A percentile compares a stretch with the other conserved stretches of the same genome.
Conservation (phyloP, 2,329 filamentous ascomycete genomes). For the Pseudogymnoascus sp. region DNA sequence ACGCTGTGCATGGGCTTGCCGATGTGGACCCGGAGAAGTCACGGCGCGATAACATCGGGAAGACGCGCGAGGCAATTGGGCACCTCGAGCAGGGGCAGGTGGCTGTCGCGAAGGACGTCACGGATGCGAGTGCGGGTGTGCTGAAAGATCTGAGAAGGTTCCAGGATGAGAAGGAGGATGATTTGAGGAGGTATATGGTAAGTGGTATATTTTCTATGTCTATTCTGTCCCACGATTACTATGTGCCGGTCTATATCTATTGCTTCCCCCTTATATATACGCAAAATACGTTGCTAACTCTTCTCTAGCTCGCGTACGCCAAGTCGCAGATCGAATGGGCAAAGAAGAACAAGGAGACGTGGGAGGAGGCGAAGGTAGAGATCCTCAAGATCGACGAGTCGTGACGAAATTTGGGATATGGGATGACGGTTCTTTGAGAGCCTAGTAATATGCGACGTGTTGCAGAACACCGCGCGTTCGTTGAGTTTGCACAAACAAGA, state of each 20-base stretch:
- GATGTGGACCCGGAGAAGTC: constrained; percentile 94
- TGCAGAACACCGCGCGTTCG: not conserved
- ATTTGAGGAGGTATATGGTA: constrained; percentile 93
- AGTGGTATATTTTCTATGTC: constrained; percentile 30
- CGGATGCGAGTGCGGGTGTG: constrained; percentile 82
- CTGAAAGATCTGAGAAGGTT: constrained; percentile 87
- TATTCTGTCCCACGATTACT: not conserved
- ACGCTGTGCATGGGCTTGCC: constrained; percentile 92
- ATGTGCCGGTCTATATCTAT: not conserved
- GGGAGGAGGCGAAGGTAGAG: constrained; percentile 65
- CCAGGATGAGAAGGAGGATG: constrained; percentile 91
- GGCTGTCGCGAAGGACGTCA: constrained; percentile 84
- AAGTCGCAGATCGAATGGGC: constrained; percentile 70
- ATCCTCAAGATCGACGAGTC: constrained; percentile 57
- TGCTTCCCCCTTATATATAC: not conserved
- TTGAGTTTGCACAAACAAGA: constrained; percentile 1
- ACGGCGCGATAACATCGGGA: constrained; percentile 85
- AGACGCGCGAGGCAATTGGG: constrained; percentile 80
- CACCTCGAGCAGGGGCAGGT: constrained; percentile 87
- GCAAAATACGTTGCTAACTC: constrained; percentile 12
- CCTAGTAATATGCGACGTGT: not conserved
- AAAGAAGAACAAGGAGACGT: constrained; percentile 63
- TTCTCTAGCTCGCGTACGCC: constrained; percentile 58
- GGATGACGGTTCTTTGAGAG: not conserved
- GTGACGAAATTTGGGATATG: constrained; percentile 17